Evolutionary conservation across 768 basidiomycete genomes (phyloP).

Genomic region (Plicaturopsis crispa): DNA sequence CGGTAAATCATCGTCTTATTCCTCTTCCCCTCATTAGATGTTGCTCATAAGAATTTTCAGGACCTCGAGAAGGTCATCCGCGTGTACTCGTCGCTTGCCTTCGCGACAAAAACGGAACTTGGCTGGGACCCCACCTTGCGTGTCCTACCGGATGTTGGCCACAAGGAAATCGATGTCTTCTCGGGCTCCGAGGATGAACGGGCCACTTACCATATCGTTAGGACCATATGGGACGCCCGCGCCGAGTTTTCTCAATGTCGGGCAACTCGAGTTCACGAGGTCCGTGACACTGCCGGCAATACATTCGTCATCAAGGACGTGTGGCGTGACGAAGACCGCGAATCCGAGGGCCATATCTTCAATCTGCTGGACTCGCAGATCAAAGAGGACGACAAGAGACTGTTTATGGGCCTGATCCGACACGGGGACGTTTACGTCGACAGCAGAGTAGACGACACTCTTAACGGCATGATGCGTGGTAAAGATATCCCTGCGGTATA

Average conservation of each 20-base stretch:
- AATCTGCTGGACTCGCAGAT: not conserved
- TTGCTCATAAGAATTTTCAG: not conserved
- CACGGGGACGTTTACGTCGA: not conserved
- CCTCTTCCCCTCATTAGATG: not conserved
- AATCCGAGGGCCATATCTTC: not conserved
- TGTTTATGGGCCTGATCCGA: not conserved
- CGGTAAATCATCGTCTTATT: not conserved
- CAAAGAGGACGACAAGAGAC: not conserved
- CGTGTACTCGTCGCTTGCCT: not conserved
- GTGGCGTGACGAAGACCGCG: not conserved
- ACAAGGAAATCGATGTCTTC: not conserved
- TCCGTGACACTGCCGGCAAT: not conserved
- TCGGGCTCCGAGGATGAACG: not conserved
- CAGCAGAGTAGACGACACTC: not conserved
- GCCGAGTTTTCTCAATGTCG: not conserved
- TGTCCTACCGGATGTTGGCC: not conserved
- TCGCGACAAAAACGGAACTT: not conserved
- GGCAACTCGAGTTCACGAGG: not conserved
- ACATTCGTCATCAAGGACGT: not conserved
- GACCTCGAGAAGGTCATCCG: not conserved
- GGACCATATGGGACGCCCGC: not conserved
- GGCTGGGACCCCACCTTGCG: not conserved
- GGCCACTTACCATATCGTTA: not conserved
- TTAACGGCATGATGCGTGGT: not conserved
- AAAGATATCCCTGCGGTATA: not conserved